Conservation (phyloP, 148 eudicot genomes). For the Chenopodium berlandieri region DNA sequence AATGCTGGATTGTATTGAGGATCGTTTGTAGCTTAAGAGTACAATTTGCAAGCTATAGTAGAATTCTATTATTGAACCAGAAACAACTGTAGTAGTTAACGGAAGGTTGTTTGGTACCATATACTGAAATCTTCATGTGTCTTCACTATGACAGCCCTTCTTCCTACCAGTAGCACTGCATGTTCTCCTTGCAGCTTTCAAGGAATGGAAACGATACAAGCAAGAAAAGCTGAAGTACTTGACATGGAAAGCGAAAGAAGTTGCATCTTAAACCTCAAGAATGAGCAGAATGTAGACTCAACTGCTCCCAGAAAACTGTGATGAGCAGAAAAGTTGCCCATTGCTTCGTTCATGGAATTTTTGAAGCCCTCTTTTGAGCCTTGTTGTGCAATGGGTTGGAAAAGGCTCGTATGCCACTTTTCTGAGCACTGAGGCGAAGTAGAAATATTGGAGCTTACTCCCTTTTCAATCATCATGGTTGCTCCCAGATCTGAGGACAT, state of each 20-base stretch:
- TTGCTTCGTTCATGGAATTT: neutral
- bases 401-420: neutral
- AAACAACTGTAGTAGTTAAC: neutral
- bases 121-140: conserved; percentile 6
- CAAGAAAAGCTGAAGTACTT: conserved; percentile 55
- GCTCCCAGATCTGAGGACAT: neutral
- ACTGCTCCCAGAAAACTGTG: neutral
- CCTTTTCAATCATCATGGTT: neutral
- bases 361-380: neutral
- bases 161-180: conserved; percentile 78
- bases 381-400: neutral
- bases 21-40: neutral
- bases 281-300: neutral
- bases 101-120: neutral
- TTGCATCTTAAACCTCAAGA: conserved; percentile 16
- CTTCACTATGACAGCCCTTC: conserved; percentile 63
- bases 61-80: too few species aligned
- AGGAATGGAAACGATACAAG: conserved; percentile 82
- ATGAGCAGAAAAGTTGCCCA: neutral
- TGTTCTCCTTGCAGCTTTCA: conserved; percentile 71
- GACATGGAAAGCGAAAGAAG: conserved; percentile 54
- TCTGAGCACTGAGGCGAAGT: neutral
- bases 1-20: neutral
- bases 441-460: neutral
- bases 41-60: neutral